These are phyloP conservation scores for Paulownia fortunei DNA, from an alignment of 257 asterid species.

Conservation along the genomic window DNA sequence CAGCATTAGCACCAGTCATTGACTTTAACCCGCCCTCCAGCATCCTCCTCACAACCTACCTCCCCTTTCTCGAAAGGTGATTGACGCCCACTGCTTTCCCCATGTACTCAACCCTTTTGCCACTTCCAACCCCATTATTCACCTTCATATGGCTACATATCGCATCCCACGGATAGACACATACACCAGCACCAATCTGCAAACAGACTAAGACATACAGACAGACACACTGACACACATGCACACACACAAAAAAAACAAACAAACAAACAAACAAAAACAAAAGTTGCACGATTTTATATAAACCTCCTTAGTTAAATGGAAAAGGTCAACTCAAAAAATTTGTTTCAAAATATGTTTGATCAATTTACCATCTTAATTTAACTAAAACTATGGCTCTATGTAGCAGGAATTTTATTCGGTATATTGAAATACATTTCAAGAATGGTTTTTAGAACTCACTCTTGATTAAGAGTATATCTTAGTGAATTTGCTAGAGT, in stretches of 20 bases:
- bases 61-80: too few species aligned
- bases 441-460: conserved; percentile 32
- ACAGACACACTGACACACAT: neutral
- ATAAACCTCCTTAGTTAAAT: too few species aligned
- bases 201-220: neutral
- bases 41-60: neutral
- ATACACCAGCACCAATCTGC: too few species aligned
- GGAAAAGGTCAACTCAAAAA: neutral
- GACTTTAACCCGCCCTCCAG: neutral
- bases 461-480: conserved; percentile 90
- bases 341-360: neutral
- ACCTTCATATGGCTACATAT: too few species aligned
- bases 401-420: neutral
- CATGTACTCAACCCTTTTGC: too few species aligned
- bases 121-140: too few species aligned
- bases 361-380: neutral
- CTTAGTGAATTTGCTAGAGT: conserved; percentile 85
- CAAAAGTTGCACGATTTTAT: too few species aligned
- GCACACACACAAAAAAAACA: neutral
- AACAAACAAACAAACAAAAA: too few species aligned
- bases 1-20: too few species aligned
- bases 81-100: too few species aligned
- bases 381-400: neutral
- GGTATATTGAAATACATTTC: neutral
- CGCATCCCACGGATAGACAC: too few species aligned